Evolutionary conservation across 768 basidiomycete species (phyloP).

Genomic region (Crucibulum laeve): DNA sequence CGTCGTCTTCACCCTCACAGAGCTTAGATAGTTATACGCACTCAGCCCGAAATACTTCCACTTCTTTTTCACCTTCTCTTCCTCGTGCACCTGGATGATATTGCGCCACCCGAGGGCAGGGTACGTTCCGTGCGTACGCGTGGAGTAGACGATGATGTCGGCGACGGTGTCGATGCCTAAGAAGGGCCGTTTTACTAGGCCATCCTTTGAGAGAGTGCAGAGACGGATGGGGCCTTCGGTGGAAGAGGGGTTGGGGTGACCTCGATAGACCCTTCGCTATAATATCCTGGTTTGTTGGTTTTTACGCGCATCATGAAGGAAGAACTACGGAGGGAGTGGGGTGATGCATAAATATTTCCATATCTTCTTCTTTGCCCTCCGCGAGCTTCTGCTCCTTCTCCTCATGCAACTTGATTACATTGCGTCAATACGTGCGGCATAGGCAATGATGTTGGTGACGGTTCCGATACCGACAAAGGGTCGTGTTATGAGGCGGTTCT

Average conservation of each 20-base stretch:
- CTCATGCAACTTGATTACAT: too few relatives aligned
- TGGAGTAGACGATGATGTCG: constrained; percentile 66
- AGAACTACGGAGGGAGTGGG: too few relatives aligned
- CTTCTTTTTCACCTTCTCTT: constrained; percentile 82
- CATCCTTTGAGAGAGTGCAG: constrained; percentile 41
- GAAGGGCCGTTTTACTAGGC: constrained; percentile 50
- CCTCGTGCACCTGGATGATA: constrained; percentile 55
- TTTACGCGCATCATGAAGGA: neutral
- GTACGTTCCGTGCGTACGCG: constrained; percentile 55
- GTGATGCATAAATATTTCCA: too few relatives aligned
- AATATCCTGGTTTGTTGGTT: constrained; percentile 23
- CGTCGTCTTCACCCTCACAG: constrained; percentile 51
- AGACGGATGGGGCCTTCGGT: constrained; percentile 53
- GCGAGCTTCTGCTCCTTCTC: too few relatives aligned
- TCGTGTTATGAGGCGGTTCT: too few relatives aligned
- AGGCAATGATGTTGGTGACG: too few relatives aligned
- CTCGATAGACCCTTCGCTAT: too few relatives aligned
- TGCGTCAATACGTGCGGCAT: too few relatives aligned
- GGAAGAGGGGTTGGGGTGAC: constrained; percentile 24
- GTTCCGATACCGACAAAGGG: too few relatives aligned
- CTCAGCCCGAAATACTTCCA: too few relatives aligned
- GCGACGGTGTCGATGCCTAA: constrained; percentile 67
- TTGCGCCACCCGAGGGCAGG: constrained; percentile 72
- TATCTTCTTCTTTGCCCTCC: too few relatives aligned
- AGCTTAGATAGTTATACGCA: constrained; percentile 71